Evolutionary conservation across 164 flowering plant genomes (phyloP).

Genomic region (Sextonia rubra): DNA sequence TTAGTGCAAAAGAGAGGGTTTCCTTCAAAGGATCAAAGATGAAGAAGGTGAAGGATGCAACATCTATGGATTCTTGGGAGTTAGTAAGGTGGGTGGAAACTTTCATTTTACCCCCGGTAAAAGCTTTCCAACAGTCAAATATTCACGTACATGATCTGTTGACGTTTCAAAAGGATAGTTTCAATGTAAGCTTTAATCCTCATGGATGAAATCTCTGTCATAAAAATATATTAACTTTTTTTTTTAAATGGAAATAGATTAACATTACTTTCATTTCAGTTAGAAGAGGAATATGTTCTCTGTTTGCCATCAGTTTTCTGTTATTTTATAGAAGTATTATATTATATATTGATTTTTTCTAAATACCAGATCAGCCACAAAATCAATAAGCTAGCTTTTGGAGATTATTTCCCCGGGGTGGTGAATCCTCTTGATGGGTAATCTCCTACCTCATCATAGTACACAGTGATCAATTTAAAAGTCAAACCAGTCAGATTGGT

Average conservation of each 20-base stretch:
- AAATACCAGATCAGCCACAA: slow-evolving; percentile 58
- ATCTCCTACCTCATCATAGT: slow-evolving; percentile 4
- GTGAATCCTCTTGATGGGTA: slow-evolving; percentile 84
- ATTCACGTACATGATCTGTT: slow-evolving; percentile 45
- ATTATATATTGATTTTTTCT: not conserved
- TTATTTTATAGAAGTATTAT: not conserved
- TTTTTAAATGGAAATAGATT: no score
- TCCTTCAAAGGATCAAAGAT: slow-evolving; percentile 54
- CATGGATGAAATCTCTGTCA: not conserved
- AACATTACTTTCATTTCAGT: not conserved
- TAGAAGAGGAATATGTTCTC: not conserved
- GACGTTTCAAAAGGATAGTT: slow-evolving; percentile 38
- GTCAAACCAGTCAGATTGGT: not conserved
- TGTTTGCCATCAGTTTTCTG: not conserved
- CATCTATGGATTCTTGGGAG: slow-evolving; percentile 62
- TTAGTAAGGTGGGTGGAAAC: slow-evolving; percentile 73
- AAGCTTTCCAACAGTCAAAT: slow-evolving; percentile 58
- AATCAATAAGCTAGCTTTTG: slow-evolving; percentile 58
- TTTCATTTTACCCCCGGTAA: slow-evolving; percentile 73
- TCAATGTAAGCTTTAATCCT: slow-evolving; percentile 41
- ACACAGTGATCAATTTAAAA: not conserved
- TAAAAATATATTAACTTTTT: no score
- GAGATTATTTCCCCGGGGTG: slow-evolving; percentile 60
- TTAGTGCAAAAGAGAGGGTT: slow-evolving; percentile 80
- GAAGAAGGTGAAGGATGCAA: slow-evolving; percentile 88